phyloP scores from a whole-genome alignment of 2,329 filamentous ascomycete species.

The Ophiostoma piceae region DNA sequence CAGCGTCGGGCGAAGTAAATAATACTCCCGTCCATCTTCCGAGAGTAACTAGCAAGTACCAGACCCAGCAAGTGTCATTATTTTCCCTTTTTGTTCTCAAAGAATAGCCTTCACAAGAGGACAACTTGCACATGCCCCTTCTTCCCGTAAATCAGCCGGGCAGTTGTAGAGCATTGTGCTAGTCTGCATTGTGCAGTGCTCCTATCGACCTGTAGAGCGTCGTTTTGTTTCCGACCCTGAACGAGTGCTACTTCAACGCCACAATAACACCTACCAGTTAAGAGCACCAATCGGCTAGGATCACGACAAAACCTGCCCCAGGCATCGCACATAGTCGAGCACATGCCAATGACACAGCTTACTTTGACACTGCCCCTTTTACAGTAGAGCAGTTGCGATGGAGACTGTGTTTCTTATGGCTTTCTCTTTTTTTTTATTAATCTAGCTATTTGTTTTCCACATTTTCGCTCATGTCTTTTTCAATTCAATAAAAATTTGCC shows the following conservation, averaged over 20 bases:
- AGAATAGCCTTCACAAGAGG: not conserved
- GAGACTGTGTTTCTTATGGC: not conserved
- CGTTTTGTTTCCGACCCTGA: not conserved
- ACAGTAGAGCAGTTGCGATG: not conserved
- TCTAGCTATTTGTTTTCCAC: not conserved
- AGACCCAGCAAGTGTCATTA: too few relatives aligned
- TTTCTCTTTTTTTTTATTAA: not conserved
- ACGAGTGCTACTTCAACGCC: not conserved
- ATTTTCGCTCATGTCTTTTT: not conserved
- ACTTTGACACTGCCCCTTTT: not conserved
- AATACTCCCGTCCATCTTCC: too few relatives aligned
- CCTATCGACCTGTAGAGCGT: not conserved
- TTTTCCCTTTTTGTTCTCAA: not conserved
- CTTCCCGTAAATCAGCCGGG: not conserved
- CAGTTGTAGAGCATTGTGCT: not conserved
- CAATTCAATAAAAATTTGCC: not conserved
- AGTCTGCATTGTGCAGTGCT: conserved; percentile 8
- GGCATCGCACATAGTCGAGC: not conserved
- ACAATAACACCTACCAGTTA: not conserved
- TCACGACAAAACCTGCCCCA: not conserved
- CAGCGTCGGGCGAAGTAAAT: not conserved
- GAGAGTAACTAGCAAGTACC: too few relatives aligned
- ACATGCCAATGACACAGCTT: not conserved
- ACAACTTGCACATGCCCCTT: conserved; percentile 5
- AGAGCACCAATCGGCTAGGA: not conserved